Conservation (phyloP, 257 asterid species). For the Coffea eugenioides region DNA sequence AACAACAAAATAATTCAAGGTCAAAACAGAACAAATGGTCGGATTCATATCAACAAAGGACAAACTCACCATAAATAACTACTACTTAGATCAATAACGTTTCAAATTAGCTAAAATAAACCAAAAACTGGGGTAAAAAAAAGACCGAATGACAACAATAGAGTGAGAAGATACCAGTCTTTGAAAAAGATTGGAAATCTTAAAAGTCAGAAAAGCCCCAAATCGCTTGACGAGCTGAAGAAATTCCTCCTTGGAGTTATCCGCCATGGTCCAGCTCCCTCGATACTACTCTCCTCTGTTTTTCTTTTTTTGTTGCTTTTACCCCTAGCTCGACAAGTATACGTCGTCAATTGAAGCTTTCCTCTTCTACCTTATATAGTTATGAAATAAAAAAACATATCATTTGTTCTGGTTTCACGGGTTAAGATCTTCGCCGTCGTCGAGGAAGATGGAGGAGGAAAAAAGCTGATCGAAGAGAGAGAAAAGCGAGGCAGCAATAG, state of each 20-base stretch:
- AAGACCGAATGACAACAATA: too few species aligned
- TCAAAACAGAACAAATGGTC: not conserved
- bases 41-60: not conserved
- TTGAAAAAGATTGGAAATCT: conserved; percentile 59
- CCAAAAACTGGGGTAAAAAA: not conserved
- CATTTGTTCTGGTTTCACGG: not conserved
- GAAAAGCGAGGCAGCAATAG: not conserved
- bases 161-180: conserved; percentile 46
- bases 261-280: conserved; percentile 52
- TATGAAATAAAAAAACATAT: not conserved
- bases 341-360: not conserved
- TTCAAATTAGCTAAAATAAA: not conserved
- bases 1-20: not conserved
- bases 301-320: not conserved
- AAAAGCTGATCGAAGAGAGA: not conserved
- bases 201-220: conserved; percentile 65
- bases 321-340: not conserved
- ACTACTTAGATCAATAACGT: not conserved
- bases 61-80: not conserved
- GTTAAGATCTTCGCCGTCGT: not conserved
- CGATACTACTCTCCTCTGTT: too few species aligned
- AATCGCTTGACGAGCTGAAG: conserved; percentile 73
- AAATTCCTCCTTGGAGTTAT: conserved; percentile 66
- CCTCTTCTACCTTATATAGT: not conserved
- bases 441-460: not conserved